Percentiles rank a stretch among this genome's conserved stretches.
Evolutionary conservation across 2,329 filamentous ascomycete species (phyloP).

Genomic region (Ophiostoma tasmaniense): DNA sequence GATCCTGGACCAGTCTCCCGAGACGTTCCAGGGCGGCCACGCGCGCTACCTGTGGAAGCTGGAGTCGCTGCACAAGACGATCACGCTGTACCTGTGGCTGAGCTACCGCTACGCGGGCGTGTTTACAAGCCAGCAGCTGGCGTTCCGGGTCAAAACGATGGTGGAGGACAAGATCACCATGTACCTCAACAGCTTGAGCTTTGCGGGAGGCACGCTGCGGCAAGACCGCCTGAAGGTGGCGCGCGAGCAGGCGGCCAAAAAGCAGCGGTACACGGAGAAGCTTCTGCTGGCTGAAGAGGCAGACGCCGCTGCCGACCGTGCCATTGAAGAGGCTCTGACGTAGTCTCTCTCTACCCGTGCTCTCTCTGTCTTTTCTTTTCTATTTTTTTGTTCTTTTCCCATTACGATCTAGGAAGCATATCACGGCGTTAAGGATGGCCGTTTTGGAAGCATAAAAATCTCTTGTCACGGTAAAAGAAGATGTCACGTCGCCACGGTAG

Average conservation of each 20-base stretch:
- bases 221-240: slow-evolving; percentile 12
- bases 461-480: not conserved
- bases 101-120: slow-evolving; percentile 80
- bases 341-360: not conserved
- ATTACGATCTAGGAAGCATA: not conserved
- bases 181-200: slow-evolving; percentile 49
- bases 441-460: not conserved
- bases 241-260: slow-evolving; percentile 11
- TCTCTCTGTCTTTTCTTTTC: not conserved
- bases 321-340: not conserved
- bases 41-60: slow-evolving; percentile 56
- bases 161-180: slow-evolving; percentile 68
- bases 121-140: slow-evolving; percentile 66
- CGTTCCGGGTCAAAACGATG: slow-evolving; percentile 68
- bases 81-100: slow-evolving; percentile 88
- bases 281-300: not conserved
- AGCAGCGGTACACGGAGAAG: not conserved
- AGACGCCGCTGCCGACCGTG: not conserved
- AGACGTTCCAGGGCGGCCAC: slow-evolving; percentile 30
- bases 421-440: not conserved
- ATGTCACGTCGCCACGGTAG: not conserved
- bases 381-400: not conserved
- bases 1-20: slow-evolving; percentile 56
- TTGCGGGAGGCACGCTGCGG: slow-evolving; percentile 30
- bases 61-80: slow-evolving; percentile 69